Evolutionary conservation across 2,329 filamentous ascomycete genomes (phyloP).

Genomic region (Calonectria naviculata): DNA sequence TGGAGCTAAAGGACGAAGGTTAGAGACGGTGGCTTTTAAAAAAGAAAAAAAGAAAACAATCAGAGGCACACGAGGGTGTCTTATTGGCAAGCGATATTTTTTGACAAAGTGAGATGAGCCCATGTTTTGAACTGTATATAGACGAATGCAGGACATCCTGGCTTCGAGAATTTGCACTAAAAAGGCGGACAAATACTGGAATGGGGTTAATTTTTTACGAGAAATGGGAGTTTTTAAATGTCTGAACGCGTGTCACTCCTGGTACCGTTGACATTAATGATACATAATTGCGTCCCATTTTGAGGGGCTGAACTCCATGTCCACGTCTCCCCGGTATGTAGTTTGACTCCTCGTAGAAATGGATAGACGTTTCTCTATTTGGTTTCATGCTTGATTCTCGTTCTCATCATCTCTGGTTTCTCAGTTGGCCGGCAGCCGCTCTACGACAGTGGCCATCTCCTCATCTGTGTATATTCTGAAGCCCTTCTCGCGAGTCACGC

Average conservation of each 20-base stretch:
- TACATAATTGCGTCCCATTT: constrained; percentile 36
- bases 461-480: constrained; percentile 99
- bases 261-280: constrained; percentile 42
- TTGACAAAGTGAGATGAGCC: constrained; percentile 15
- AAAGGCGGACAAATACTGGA: neutral
- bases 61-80: neutral
- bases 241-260: constrained; percentile 25
- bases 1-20: constrained; percentile 63
- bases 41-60: neutral
- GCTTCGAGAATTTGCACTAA: neutral
- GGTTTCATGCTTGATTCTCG: constrained; percentile 31
- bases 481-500: constrained; percentile 96
- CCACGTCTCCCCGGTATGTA: constrained; percentile 27
- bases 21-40: constrained; percentile 19
- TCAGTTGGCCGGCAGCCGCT: constrained; percentile 78
- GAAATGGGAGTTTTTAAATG: constrained; percentile 8
- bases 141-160: neutral
- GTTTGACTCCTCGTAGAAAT: constrained; percentile 22
- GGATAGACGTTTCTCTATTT: constrained; percentile 27
- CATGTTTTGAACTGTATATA: constrained; percentile 1
- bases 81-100: neutral
- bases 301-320: constrained; percentile 13
- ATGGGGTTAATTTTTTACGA: neutral
- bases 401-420: constrained; percentile 24
- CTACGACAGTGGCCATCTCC: constrained; percentile 95